Percentiles rank a stretch among this genome's conserved stretches.
phyloP scores from a whole-genome alignment of 1,284 basidiomycete genomes.

The Laetiporus sulphureus region DNA sequence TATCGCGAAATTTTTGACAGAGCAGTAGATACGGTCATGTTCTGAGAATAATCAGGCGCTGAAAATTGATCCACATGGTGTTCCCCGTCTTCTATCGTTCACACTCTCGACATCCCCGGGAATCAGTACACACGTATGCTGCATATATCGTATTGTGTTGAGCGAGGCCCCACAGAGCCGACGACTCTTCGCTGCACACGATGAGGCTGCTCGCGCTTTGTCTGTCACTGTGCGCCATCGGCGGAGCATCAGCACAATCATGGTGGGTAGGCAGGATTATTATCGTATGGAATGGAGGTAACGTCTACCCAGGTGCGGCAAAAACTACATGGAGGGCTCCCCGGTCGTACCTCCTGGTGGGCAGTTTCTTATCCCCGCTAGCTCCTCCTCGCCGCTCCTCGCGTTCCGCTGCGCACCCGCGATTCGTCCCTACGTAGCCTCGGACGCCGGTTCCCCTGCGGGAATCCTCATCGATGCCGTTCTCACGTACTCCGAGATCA shows the following conservation, averaged over 20 bases:
- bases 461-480: conserved; percentile 53
- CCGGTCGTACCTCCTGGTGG: conserved; percentile 52
- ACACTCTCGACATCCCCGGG: too few relatives aligned
- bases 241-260: not conserved
- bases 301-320: conserved; percentile 49
- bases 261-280: not conserved
- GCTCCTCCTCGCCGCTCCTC: conserved; percentile 46
- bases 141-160: too few relatives aligned
- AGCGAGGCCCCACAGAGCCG: too few relatives aligned
- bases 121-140: too few relatives aligned
- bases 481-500: conserved; percentile 42
- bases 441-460: conserved; percentile 34
- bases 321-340: conserved; percentile 50
- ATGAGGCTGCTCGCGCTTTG: too few relatives aligned
- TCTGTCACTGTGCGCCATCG: not conserved
- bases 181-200: too few relatives aligned
- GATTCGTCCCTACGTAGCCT: conserved; percentile 60
- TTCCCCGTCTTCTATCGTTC: too few relatives aligned
- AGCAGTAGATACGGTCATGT: too few relatives aligned
- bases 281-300: not conserved
- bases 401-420: conserved; percentile 63
- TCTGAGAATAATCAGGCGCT: too few relatives aligned
- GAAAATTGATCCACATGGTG: too few relatives aligned
- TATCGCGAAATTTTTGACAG: too few relatives aligned
- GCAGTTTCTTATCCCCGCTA: conserved; percentile 46